A percentile compares a stretch with the other conserved stretches of the same genome.
Conservation (phyloP, 2,329 filamentous ascomycete species). For the Phialophora verrucosa region DNA sequence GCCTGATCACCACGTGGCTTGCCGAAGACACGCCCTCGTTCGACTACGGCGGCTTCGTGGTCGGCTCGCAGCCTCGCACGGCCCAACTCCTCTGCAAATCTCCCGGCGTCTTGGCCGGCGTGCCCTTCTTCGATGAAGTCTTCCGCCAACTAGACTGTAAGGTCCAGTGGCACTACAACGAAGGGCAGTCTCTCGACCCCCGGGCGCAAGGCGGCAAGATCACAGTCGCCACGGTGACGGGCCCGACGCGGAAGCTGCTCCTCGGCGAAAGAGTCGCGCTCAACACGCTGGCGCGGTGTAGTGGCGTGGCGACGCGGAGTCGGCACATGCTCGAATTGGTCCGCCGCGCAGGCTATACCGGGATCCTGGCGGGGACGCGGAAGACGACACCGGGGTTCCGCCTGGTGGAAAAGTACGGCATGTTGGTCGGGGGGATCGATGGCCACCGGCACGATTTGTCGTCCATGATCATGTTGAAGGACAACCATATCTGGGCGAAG, state of each 20-base stretch:
- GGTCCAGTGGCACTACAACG: slow-evolving; percentile 84
- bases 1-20: slow-evolving; percentile 68
- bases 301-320: slow-evolving; percentile 80
- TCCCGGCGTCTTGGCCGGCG: slow-evolving; percentile 82
- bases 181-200: slow-evolving; percentile 73
- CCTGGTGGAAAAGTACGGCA: slow-evolving; percentile 96
- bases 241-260: slow-evolving; percentile 80
- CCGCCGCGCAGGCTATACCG: slow-evolving; percentile 73
- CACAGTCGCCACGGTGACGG: slow-evolving; percentile 78
- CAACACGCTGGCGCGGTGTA: slow-evolving; percentile 88
- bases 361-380: slow-evolving; percentile 87
- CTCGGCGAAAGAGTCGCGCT: slow-evolving; percentile 93
- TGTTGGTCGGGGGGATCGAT: slow-evolving; percentile 92
- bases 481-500: slow-evolving; percentile 92
- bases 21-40: slow-evolving; percentile 95
- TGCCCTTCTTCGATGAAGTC: slow-evolving; percentile 94
- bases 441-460: slow-evolving; percentile 88
- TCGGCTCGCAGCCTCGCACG: slow-evolving; percentile 70
- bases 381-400: slow-evolving; percentile 98
- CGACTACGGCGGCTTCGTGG: slow-evolving; percentile 97
- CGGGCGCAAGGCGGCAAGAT: slow-evolving; percentile 59
- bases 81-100: slow-evolving; percentile 73
- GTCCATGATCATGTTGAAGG: slow-evolving; percentile 98
- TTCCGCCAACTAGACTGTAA: slow-evolving; percentile 87
- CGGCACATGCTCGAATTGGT: slow-evolving; percentile 62